Evolutionary conservation across 2,329 filamentous ascomycete species (phyloP), one percentile per base, ranked within the genome.

Genomic region (Apiospora hydei): DNA sequence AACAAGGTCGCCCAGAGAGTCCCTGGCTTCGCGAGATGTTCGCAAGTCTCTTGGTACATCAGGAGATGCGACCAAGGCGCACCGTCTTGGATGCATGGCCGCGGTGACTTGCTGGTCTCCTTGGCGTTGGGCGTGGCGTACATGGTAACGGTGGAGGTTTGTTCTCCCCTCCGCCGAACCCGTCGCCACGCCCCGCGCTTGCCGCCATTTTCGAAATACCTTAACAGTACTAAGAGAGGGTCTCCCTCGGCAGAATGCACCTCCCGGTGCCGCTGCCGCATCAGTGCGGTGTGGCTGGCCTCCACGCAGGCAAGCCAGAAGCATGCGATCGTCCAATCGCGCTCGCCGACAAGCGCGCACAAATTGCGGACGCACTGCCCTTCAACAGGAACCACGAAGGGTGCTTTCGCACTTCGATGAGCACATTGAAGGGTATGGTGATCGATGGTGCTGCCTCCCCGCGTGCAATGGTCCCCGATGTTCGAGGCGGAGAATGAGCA

Each of bases 401-500:
- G 4, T 51, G 30, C 38, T 44, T 38, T 1, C 4, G 41, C 8
- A 57, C 68, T 4, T 3, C 5, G 3, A n/a, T 44, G 1, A 57
- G 43, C 38, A 11, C 16, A 14, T 3, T 57, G 3, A 21, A 47
- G 30, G 67, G 67, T 38, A 69, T 69, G 67, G 26, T 69, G 14
- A 13, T 69, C 26, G 67, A 69, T 14, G 67, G 67, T 6, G 26
- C 13, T 21, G 30, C 44, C 1, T 69, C 67, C 3, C 30, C 67
- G 16, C 43, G 30, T 47, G 67, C n/a, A 24, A 3, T 69, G 21
- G 51, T 51, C 26, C 38, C 67, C 8, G 24, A 43, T 88, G 34
- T 87, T 90, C 47, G 93, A 95, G 72, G 88, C 90, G 1, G 95
- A 98, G 80, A 84, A 94, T 26, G 95, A 97, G 81, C 93, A 93